Base-by-base conservation (phyloP, 2,329 filamentous ascomycete genomes). In the Scedosporium aurantiacum region DNA sequence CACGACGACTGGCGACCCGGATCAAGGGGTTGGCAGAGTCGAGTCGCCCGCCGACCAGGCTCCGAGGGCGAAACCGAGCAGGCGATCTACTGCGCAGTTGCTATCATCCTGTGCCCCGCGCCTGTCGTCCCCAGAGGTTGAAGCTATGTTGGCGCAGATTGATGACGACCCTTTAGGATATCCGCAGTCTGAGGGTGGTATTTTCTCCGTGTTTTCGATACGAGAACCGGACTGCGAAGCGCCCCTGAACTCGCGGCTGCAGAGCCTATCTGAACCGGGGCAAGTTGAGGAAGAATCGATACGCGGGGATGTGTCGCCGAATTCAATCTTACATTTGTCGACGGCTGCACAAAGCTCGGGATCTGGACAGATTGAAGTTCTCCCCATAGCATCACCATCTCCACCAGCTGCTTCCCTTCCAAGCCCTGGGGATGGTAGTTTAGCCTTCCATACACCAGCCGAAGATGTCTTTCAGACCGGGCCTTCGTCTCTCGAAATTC, bases 81-180 rank as follows among this genome's bases (percentile, higher is more conserved):
- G 47, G 2, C 56, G 58, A 3, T 47, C 52, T 7, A 18, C 58
- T 52, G 28, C 27, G 21, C 27, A 43, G 5, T 6, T 60, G 8
- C 18, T 18, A 5, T 47, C 45, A 0, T 60, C 47, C 27, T 4
- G 10, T 16, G 47, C 27, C 12, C 59, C 43, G 7, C 61, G 52
- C 4, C 58, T 56, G 18, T 61, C 64, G 4, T 59, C 61, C 4
- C 50, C 10, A 10, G 60, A 63, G 25, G 54, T 64, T 10, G 60
- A 64, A 25, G 45, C 27, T 5, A 60, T 60, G 4, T 23, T 63
- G 23, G 32, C 60, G 8, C 21, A 54, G 8, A 66, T 65, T 28
- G 64, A 66, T 40, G 57, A 61, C 14, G 64, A 63, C 25, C 58
- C 25, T 57, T 23, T 41, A 37, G 23, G n/a, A 18, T 2, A 55